Evolutionary conservation across 768 basidiomycete species (phyloP).

Genomic region (Mycena floridula): DNA sequence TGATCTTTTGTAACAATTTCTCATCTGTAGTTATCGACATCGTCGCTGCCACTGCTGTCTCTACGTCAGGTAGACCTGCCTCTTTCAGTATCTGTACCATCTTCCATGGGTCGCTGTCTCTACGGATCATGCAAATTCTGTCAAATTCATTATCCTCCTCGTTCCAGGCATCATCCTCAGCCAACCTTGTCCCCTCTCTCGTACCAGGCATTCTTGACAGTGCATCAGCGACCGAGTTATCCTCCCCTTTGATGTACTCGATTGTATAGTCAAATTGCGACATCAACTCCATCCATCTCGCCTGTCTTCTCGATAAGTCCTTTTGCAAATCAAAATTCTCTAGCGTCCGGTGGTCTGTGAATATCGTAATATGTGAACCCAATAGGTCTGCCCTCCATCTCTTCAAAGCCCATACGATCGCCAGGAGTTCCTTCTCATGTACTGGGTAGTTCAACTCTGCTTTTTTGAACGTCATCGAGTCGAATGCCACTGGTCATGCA

Average conservation of each 20-base stretch:
- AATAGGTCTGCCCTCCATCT: conserved; percentile 11
- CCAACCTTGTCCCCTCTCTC: background rate
- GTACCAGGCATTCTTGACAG: background rate
- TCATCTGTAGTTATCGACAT: background rate
- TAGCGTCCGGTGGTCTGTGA: conserved; percentile 23
- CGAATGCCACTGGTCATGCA: conserved; percentile 19
- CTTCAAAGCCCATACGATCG: conserved; percentile 17
- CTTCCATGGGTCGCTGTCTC: too few relatives aligned
- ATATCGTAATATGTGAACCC: conserved; percentile 12
- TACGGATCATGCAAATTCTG: background rate
- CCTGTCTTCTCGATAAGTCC: background rate
- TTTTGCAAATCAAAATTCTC: conserved; percentile 10
- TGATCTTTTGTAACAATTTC: conserved; percentile 1
- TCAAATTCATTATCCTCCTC: background rate
- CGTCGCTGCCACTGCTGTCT: background rate
- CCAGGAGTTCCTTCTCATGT: conserved; percentile 11
- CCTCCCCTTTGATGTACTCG: background rate
- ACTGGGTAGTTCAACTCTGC: background rate
- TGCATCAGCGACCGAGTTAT: background rate
- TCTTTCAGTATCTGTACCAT: too few relatives aligned
- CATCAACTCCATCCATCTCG: conserved; percentile 10
- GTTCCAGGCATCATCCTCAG: background rate
- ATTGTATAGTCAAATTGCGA: conserved; percentile 26
- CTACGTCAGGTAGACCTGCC: too few relatives aligned
- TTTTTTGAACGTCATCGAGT: conserved; percentile 15